Conservation (phyloP, 2,329 filamentous ascomycete species). For the Neonectria sp. region DNA sequence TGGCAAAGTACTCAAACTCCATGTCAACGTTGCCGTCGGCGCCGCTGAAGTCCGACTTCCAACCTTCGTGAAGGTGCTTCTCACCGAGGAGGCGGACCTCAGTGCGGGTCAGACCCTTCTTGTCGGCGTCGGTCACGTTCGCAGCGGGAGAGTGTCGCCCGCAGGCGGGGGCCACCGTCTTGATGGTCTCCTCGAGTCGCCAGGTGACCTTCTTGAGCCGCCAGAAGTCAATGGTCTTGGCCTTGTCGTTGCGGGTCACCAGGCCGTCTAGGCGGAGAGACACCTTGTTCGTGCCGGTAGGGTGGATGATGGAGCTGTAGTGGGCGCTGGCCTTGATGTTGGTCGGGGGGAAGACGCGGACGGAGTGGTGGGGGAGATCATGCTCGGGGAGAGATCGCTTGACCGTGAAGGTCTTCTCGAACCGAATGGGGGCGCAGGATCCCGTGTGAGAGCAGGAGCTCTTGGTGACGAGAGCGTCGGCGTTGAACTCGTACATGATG, state of each 20-base stretch:
- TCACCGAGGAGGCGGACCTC: slow-evolving; percentile 84
- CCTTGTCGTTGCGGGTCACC: slow-evolving; percentile 76
- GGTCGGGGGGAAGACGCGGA: slow-evolving; percentile 96
- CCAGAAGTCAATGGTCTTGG: slow-evolving; percentile 85
- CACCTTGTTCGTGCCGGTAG: slow-evolving; percentile 85
- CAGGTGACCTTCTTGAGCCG: slow-evolving; percentile 92
- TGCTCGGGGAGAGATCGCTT: slow-evolving; percentile 83
- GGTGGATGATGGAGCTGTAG: slow-evolving; percentile 87
- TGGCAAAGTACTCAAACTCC: slow-evolving; percentile 77
- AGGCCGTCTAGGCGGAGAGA: slow-evolving; percentile 90
- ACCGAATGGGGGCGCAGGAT: slow-evolving; percentile 68
- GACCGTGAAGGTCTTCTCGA: slow-evolving; percentile 79
- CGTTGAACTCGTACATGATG: slow-evolving; percentile 85
- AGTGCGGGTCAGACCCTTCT: slow-evolving; percentile 80
- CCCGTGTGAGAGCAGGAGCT: slow-evolving; percentile 60
- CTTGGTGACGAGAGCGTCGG: slow-evolving; percentile 73
- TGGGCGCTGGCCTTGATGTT: slow-evolving; percentile 90
- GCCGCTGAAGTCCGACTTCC: slow-evolving; percentile 80
- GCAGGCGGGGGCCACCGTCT: slow-evolving; percentile 85
- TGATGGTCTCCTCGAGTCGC: slow-evolving; percentile 91
- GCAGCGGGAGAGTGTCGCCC: slow-evolving; percentile 76
- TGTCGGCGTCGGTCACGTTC: slow-evolving; percentile 53
- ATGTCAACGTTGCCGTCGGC: slow-evolving; percentile 78
- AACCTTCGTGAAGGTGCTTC: slow-evolving; percentile 87
- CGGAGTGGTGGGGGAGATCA: slow-evolving; percentile 87